Base-by-base conservation (phyloP, 805 yeast genomes). In the Teunomyces funiuensis region DNA sequence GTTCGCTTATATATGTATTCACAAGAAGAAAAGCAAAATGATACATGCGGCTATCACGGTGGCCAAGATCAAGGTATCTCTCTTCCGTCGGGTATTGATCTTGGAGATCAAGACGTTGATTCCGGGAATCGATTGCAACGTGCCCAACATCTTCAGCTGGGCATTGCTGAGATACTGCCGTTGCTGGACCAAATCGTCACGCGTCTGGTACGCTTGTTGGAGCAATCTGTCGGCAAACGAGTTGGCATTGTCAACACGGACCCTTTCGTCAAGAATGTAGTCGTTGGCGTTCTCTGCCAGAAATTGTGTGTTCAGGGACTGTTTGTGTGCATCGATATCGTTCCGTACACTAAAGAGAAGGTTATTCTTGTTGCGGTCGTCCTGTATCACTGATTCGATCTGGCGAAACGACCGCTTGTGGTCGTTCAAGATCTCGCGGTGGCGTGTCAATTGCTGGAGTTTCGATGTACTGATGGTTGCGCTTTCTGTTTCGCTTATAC, bases 51-150 rank as follows among this genome's bases (percentile, higher is more conserved):
- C 74, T 22, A 90, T 82, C 39, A 93, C 74, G 3, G 74, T 52
- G 1, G 96, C 91, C 56, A 91, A 64, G n/a, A 91, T 84, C 20
- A 91, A 59, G 16, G 95, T 83, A 61, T 93, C 96, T 43, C 97
- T 79, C 67, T 83, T 86, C 62, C 90, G 83, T 55, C 98, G 76
- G 3, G 96, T 83, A 60, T 89, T 89, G 50, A 91, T 90, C 61
- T 83, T 85, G 7, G 83, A 69, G 22, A 91, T 79, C 41, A 91
- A 60, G 6, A 79, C 77, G 57, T 83, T 85, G 34, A 91, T 67
- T 0, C 97, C 97, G 0, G 99, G 99, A 37, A 93, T 76, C 28
- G 76, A 69, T 53, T 78, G 79, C 34, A 89, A 65, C 1, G 86
- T 71, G 30, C 74, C 74, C 45, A 80, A 70, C 41, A 90, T 67